A percentile compares a stretch with the other conserved stretches of the same genome.
These are phyloP conservation scores for Grammothele lineata DNA, from an alignment of 768 basidiomycete genomes.

Conservation along the genomic window DNA sequence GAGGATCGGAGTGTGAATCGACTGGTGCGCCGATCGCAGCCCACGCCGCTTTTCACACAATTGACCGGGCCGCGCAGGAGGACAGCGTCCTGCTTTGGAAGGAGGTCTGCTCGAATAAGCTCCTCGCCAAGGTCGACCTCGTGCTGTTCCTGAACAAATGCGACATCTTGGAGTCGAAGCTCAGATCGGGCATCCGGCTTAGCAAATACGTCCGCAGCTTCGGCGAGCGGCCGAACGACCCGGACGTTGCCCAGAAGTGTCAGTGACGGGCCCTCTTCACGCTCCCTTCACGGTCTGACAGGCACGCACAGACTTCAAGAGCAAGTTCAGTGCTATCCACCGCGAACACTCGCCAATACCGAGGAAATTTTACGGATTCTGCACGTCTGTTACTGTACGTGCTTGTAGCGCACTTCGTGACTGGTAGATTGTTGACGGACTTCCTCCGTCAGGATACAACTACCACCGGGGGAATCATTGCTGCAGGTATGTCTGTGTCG, in stretches of 20 bases:
- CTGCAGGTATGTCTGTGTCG: conserved; percentile 50
- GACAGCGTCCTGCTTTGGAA: conserved; percentile 78
- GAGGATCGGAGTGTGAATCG: conserved; percentile 52
- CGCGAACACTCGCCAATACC: conserved; percentile 71
- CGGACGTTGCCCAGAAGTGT: conserved; percentile 69
- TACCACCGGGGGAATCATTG: conserved; percentile 73
- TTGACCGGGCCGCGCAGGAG: conserved; percentile 39
- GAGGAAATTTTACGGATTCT: conserved; percentile 74
- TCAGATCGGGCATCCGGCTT: conserved; percentile 58
- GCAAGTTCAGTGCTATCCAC: conserved; percentile 74
- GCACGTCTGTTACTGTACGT: conserved; percentile 68
- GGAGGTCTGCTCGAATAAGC: conserved; percentile 63
- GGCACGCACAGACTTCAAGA: conserved; percentile 53
- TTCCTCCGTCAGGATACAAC: conserved; percentile 48
- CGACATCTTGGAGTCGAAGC: conserved; percentile 66
- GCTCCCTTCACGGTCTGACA: no score
- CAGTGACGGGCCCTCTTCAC: conserved; percentile 18
- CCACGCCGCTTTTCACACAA: no score
- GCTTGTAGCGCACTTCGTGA: neutral
- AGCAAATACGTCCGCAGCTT: conserved; percentile 70
- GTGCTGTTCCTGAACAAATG: conserved; percentile 83
- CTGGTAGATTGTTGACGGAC: neutral
- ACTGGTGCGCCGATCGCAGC: conserved; percentile 29
- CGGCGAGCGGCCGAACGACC: conserved; percentile 62
- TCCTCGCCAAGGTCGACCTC: conserved; percentile 66